Base-by-base conservation (phyloP, 805 yeast genomes). In the Metschnikowia kunwiensis region DNA sequence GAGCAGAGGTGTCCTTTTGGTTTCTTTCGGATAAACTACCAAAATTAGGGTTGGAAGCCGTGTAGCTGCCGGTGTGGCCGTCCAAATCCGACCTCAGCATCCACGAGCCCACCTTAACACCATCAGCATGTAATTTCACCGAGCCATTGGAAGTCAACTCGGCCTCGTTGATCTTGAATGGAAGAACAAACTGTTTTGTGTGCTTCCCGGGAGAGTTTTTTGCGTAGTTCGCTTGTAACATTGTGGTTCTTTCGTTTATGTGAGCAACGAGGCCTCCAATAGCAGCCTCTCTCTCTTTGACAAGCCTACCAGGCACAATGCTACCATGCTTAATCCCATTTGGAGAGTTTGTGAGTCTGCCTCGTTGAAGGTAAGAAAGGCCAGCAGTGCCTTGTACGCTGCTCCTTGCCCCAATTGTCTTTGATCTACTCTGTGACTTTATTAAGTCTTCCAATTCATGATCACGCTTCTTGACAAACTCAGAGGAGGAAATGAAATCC, bases 361-460 rank as follows among this genome's bases (percentile, higher is more conserved):
- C 95, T 40, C 70, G 73, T 43, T 82, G 72, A 25, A 67, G 68
- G 51, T 85, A 86, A 1, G 86, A 74, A 42, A 86, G 69, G 5
- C 95, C 95, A 19, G 83, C 95, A 6, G 84, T 75, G 21, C 88
- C 94, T 36, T 80, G 72, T 30, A 77, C 56, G 18, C 58, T 57
- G 21, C 29, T 22, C 19, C 43, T 43, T 22, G 49, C 42, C 33
- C 44, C 36, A 4, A 27, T 17, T 4, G 33, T 5, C 14, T 32
- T 32, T n/a, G 36, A 18, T 8, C 37, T 39, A 9, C 40, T 40
- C 12, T 39, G 33, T 18, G 40, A 16, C 30, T 50, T 56, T 30
- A 49, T 30, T 36, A 55, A 54, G 35, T 61, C 60, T n/a, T 32
- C 37, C 38, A 63, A 40, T 7, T 37, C 27, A 27, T 47, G 36